Evolutionary conservation across 768 basidiomycete genomes (phyloP).

Genomic region (Tylopilus felleus): DNA sequence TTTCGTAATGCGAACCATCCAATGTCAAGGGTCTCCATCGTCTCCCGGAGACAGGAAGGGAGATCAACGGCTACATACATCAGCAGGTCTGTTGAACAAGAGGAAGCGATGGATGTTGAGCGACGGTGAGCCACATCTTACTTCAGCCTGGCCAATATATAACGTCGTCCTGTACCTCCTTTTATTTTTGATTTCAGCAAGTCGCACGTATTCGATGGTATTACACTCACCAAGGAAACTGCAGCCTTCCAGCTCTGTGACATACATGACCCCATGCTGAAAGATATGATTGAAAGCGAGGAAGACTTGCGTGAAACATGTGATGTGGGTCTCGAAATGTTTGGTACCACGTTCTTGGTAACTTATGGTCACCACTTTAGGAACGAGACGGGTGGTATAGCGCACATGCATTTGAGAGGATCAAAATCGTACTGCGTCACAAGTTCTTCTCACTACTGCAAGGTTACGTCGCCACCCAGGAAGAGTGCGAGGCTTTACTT

Average conservation of each 20-base stretch:
- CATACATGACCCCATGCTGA: slow-evolving; percentile 81
- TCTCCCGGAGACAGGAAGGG: slow-evolving; percentile 56
- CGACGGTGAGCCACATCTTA: slow-evolving; percentile 24
- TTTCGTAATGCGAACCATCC: slow-evolving; percentile 87
- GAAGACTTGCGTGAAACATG: slow-evolving; percentile 67
- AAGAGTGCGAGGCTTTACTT: slow-evolving; percentile 69
- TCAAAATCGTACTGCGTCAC: slow-evolving; percentile 79
- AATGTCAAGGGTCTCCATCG: slow-evolving; percentile 73
- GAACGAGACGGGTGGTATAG: slow-evolving; percentile 91
- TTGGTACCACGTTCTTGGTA: background rate
- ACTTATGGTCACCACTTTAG: slow-evolving; percentile 35
- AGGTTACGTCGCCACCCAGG: slow-evolving; percentile 67
- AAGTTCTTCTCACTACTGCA: slow-evolving; percentile 81
- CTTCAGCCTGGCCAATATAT: background rate
- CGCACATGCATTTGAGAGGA: slow-evolving; percentile 69
- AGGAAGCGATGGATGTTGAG: slow-evolving; percentile 31
- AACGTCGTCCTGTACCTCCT: background rate
- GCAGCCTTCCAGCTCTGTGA: slow-evolving; percentile 95
- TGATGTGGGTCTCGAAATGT: slow-evolving; percentile 51
- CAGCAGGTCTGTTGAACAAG: slow-evolving; percentile 32
- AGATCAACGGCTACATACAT: slow-evolving; percentile 25
- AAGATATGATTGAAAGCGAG: slow-evolving; percentile 73
- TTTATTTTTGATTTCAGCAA: slow-evolving; percentile 34
- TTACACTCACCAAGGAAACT: slow-evolving; percentile 73
- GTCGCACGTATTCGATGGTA: slow-evolving; percentile 89